These are phyloP conservation scores for Diaporthe amygdali DNA, from an alignment of 2,329 filamentous ascomycete species.

Conservation along the genomic window DNA sequence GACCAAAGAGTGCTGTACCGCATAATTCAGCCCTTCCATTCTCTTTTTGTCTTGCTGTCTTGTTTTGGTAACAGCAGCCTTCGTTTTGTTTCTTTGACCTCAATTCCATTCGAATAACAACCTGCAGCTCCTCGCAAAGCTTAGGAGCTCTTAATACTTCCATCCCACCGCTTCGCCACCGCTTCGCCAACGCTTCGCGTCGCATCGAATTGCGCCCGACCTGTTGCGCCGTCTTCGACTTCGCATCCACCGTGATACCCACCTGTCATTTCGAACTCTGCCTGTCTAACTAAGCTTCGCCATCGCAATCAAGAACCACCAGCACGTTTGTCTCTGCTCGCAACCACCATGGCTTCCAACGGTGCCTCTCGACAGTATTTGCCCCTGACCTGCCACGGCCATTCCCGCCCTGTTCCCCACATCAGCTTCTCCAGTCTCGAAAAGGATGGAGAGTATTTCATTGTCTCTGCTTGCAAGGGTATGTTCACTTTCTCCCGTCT, in stretches of 20 bases:
- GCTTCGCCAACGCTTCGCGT: no score
- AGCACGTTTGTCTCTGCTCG: not conserved
- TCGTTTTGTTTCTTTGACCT: conserved; percentile 9
- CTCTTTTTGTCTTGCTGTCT: conserved; percentile 11
- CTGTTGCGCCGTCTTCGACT: conserved; percentile 14
- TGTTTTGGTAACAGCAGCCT: not conserved
- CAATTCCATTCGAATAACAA: not conserved
- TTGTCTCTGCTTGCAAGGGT: conserved; percentile 95
- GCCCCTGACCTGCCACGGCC: conserved; percentile 91
- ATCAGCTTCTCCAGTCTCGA: conserved; percentile 86
- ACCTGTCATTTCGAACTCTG: not conserved
- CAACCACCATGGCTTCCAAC: conserved; percentile 33
- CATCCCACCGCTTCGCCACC: not conserved
- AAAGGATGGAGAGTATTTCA: conserved; percentile 84
- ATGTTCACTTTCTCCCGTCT: conserved; percentile 10
- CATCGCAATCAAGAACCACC: not conserved
- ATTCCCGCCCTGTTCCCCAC: conserved; percentile 90
- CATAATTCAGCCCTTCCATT: conserved; percentile 6
- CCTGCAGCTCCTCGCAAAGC: not conserved
- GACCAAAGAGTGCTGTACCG: conserved; percentile 15
- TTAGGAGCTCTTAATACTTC: not conserved
- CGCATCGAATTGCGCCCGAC: conserved; percentile 24
- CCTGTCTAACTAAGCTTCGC: conserved; percentile 27
- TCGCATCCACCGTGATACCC: conserved; percentile 4
- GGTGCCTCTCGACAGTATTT: conserved; percentile 65